These are phyloP conservation scores for Tolypocladium ovalisporum DNA, from an alignment of 2,329 filamentous ascomycete genomes.

Conservation along the genomic window DNA sequence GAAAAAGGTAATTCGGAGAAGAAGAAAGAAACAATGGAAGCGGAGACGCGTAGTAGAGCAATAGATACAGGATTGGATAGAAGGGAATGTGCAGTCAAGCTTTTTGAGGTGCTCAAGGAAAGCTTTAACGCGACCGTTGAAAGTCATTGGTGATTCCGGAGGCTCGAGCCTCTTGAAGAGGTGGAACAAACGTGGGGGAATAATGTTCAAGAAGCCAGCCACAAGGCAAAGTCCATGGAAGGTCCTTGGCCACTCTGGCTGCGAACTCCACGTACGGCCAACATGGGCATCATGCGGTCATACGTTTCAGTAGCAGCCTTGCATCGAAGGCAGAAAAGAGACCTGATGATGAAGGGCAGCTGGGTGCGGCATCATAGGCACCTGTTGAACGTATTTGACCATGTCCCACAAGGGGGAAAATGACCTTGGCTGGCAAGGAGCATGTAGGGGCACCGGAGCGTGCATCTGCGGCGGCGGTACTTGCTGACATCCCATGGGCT, in stretches of 20 bases:
- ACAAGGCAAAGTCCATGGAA: too few relatives aligned
- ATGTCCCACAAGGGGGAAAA: constrained; percentile 40
- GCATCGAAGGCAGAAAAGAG: constrained; percentile 38
- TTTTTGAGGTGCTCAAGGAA: neutral
- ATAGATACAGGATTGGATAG: constrained; percentile 6
- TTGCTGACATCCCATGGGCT: constrained; percentile 20
- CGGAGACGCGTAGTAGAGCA: neutral
- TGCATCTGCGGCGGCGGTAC: constrained; percentile 13
- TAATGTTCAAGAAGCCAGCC: neutral
- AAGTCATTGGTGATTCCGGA: neutral
- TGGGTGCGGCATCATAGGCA: constrained; percentile 35
- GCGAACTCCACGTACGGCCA: too few relatives aligned
- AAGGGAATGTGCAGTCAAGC: neutral
- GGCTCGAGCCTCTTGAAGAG: neutral
- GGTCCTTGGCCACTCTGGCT: too few relatives aligned
- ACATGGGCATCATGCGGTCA: neutral
- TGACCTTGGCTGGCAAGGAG: constrained; percentile 33
- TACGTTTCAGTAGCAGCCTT: constrained; percentile 32
- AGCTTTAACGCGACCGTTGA: neutral
- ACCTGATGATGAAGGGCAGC: constrained; percentile 42
- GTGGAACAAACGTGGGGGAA: neutral
- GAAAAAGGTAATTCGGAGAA: neutral
- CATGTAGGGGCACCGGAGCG: constrained; percentile 25
- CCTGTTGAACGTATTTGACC: constrained; percentile 40
- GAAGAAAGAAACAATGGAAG: neutral